phyloP scores from a whole-genome alignment of 306 rosid species.

The Macrotyloma uniflorum region DNA sequence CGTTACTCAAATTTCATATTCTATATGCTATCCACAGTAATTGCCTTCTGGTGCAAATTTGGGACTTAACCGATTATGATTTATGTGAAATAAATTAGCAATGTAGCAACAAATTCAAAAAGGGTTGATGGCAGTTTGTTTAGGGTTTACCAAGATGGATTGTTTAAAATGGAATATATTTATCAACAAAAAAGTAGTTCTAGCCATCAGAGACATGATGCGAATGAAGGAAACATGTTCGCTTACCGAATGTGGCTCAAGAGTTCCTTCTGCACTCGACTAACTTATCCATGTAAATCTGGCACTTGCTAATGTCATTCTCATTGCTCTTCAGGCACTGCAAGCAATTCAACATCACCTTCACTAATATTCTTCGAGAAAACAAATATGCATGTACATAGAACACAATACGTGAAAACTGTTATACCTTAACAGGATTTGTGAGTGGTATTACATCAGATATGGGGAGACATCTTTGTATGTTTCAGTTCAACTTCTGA shows the following conservation, averaged over 20 bases:
- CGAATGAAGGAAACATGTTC: background rate
- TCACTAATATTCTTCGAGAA: background rate
- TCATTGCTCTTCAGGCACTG: conserved; percentile 80
- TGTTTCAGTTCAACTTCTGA: background rate
- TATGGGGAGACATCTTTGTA: background rate
- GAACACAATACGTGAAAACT: background rate
- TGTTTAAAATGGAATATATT: background rate
- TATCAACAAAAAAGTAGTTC: background rate
- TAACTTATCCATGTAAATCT: conserved; percentile 92
- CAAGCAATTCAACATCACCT: conserved; percentile 40
- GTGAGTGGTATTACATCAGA: background rate
- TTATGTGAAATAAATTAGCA: too few species aligned
- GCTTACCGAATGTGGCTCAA: conserved; percentile 54
- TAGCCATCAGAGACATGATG: background rate
- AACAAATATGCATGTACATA: background rate
- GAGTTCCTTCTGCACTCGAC: conserved; percentile 77
- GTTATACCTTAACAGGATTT: background rate
- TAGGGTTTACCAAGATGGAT: conserved; percentile 13
- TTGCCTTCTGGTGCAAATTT: too few species aligned
- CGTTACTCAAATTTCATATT: too few species aligned
- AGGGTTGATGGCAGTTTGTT: background rate
- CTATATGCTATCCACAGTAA: too few species aligned
- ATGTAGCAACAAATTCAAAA: background rate
- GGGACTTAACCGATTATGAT: too few species aligned
- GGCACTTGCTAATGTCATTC: conserved; percentile 88